Evolutionary conservation across 306 rosid species (phyloP).

Genomic region (Cicer judaicum): DNA sequence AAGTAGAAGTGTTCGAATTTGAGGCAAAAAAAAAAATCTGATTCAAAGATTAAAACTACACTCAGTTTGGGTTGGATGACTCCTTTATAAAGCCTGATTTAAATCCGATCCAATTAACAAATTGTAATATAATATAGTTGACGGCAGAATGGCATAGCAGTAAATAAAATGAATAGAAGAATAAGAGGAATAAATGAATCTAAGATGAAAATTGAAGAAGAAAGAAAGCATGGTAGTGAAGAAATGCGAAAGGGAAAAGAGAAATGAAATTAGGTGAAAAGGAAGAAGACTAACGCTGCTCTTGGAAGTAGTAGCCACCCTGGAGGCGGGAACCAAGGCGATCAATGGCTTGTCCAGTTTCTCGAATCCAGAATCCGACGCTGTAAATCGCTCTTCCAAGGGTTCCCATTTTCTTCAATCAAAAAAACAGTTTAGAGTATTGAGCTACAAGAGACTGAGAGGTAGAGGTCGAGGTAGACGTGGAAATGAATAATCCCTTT

Average conservation of each 20-base stretch:
- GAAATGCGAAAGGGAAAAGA: conserved; percentile 6
- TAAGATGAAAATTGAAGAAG: neutral
- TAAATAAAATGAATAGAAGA: neutral
- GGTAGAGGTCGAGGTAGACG: conserved; percentile 17
- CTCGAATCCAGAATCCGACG: conserved; percentile 83
- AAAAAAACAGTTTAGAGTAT: neutral
- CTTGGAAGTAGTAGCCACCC: conserved; percentile 74
- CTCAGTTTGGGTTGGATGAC: too few species aligned
- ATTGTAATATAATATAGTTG: too few species aligned
- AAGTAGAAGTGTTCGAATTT: too few species aligned
- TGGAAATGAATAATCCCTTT: neutral
- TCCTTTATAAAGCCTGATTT: too few species aligned
- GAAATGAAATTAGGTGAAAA: neutral
- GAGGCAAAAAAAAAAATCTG: too few species aligned
- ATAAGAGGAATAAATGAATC: neutral
- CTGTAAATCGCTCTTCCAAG: conserved; percentile 79
- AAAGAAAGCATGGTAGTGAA: neutral
- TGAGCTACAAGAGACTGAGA: neutral
- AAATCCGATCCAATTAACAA: too few species aligned
- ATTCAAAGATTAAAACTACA: too few species aligned
- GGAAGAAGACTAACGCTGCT: conserved; percentile 61
- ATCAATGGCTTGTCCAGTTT: conserved; percentile 86
- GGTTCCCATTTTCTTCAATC: conserved; percentile 63
- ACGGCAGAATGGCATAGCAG: too few species aligned
- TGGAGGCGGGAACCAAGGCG: conserved; percentile 86